Percentiles rank a stretch among this genome's conserved stretches.
Evolutionary conservation across 306 rosid species (phyloP).

Genomic region (Quercus variabilis): DNA sequence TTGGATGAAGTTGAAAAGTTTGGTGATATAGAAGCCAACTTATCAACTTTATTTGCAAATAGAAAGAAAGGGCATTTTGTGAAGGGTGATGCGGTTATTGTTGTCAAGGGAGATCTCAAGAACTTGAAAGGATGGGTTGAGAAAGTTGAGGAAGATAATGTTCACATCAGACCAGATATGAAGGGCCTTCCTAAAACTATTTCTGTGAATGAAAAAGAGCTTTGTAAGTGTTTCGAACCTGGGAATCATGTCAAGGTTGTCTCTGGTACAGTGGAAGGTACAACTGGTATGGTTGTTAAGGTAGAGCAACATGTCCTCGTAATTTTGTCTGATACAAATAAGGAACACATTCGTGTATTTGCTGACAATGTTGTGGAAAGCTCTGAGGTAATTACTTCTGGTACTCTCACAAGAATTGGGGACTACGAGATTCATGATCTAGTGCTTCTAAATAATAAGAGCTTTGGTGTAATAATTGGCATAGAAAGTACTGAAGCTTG

Average conservation of each 20-base stretch:
- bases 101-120: conserved; percentile 87
- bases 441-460: conserved; percentile 77
- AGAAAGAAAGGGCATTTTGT: conserved; percentile 95
- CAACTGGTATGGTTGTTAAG: conserved; percentile 99
- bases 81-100: conserved; percentile 97
- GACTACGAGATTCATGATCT: conserved; percentile 97
- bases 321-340: conserved; percentile 88
- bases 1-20: conserved; percentile 97
- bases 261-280: conserved; percentile 91
- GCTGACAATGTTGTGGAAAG: conserved; percentile 99
- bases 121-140: conserved; percentile 96
- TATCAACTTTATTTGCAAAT: conserved; percentile 84
- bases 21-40: conserved; percentile 73
- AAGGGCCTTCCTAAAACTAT: conserved; percentile 84
- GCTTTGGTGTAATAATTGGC: conserved; percentile 90
- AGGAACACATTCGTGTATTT: conserved; percentile 96
- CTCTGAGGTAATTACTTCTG: conserved; percentile 83
- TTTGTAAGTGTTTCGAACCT: conserved; percentile 92
- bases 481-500: conserved; percentile 73
- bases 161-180: conserved; percentile 86
- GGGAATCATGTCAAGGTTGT: conserved; percentile 99
- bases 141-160: conserved; percentile 90
- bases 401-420: conserved; percentile 77
- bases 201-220: conserved; percentile 81
- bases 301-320: conserved; percentile 93